Evolutionary conservation across 2,329 filamentous ascomycete species (phyloP), one percentile per base, ranked within the genome.

Genomic region (Fusarium circinatum): DNA sequence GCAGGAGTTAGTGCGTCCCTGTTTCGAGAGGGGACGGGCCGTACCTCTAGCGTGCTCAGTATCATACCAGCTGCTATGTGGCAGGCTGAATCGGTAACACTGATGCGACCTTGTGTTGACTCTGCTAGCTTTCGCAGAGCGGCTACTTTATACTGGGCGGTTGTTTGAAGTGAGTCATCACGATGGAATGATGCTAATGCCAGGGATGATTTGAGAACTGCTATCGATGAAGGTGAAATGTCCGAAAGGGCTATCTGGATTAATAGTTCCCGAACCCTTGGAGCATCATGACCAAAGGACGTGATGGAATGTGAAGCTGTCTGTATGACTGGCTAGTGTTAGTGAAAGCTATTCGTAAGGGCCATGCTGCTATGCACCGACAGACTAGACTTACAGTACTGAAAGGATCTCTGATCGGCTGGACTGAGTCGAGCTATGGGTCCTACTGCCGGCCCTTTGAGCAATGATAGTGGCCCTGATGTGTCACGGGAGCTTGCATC

Each of bases 41-140:
- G 3, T 54, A 70, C 75, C 66, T 77, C 75, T 1, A 75, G 54
- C 15, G 71, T 69, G 26, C 73, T 68, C 0, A 77, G 17, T 1
- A 77, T 45, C 24, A 78, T 76, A 0, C 75, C 74, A 6, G 75
- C 64, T 15, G 70, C 76, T 5, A 78, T 63, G 26, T 78, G 76
- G 7, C 74, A 75, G 3, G 66, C 54, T 1, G 63, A 74, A 9
- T 69, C 62, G 9, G 36, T 22, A 0, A 47, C 20, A 5, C 49
- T 39, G 6, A 66, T 63, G 3, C 10, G 26, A 0, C 55, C 61
- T 9, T 51, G 38, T 3, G 63, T 65, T 0, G 75, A 70, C 9
- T 44, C 44, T 4, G 65, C 54, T 3, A 78, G 48, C 3, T 65
- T 60, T 3, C 59, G 39, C 1, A 78, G 42, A 11, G 76, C 75